Evolutionary conservation across 192 early-diverging fungal species (phyloP), one percentile per base, ranked within the genome.

Genomic region (Rhizophlyctis rosea): DNA sequence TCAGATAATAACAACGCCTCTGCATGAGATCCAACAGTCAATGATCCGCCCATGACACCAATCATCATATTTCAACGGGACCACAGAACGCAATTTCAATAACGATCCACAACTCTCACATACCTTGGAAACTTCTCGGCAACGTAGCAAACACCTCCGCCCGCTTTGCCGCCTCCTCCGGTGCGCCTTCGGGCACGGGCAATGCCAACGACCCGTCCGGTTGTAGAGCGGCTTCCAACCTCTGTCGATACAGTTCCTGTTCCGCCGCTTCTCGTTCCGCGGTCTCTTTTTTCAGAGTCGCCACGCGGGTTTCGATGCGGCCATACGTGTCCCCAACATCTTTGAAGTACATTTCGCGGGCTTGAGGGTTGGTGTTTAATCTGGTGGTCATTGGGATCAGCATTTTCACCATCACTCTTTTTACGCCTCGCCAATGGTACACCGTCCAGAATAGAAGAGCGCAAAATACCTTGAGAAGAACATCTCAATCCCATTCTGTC

Each of bases 321-420:
- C 78, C 79, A 72, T 93, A 94, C 16, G 91, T 92, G 16, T 87
- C 77, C 13, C 85, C 76, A n/a, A 96, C 89, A 75, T 98, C 96
- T 47, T 84, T 83, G 59, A 78, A 70, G 72, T 96, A 96, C 78
- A 94, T 87, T 27, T 86, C 77, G 35, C 82, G 81, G 2, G 93
- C 90, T 61, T 76, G 27, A 74, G 76, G 27, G 71, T 64, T 29
- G 78, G 62, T 47, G 89, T 81, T 28, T 34, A 80, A 32, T 57
- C 78, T 61, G 25, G 48, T 47, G 65, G n/a, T n/a, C n/a, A n/a
- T n/a, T n/a, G n/a, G n/a, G n/a, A n/a, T n/a, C n/a, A n/a, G n/a
- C n/a, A n/a, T n/a, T n/a, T n/a, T n/a, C n/a, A n/a, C n/a, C n/a
- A n/a, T n/a, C n/a, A n/a, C n/a, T n/a, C n/a, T n/a, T n/a, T n/a